Conservation (phyloP, 345 rosid genomes). For the Camelina hispida region DNA sequence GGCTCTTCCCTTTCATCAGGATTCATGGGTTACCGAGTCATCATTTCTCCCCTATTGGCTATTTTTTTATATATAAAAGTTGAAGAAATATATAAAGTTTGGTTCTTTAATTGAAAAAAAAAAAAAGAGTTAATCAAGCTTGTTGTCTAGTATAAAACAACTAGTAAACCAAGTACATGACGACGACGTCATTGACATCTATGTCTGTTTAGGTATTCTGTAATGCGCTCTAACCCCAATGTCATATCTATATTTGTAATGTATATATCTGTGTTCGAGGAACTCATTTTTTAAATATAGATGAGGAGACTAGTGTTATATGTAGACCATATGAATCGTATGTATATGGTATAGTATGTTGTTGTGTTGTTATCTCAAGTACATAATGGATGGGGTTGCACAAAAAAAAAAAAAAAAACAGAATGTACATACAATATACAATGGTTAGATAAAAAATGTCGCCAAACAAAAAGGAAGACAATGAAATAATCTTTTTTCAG, state of each 20-base stretch:
- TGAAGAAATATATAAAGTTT: not conserved
- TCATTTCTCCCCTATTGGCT: conserved; percentile 39
- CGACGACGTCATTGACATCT: conserved; percentile 46
- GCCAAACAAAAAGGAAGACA: not conserved
- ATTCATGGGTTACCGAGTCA: conserved; percentile 42
- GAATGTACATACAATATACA: not conserved
- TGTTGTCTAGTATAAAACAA: conserved; percentile 34
- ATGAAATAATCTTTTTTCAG: not conserved
- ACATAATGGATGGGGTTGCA: not conserved
- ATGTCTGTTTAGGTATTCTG: conserved; percentile 39
- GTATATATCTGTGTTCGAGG: conserved; percentile 17
- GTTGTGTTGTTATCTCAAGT: not conserved
- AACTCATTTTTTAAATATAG: conserved; percentile 20
- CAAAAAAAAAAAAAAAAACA: no score
- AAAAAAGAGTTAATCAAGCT: conserved; percentile 6
- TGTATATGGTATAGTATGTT: not conserved
- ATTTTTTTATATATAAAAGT: not conserved
- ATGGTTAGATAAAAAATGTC: no score
- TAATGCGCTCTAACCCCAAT: conserved; percentile 42
- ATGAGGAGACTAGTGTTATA: not conserved
- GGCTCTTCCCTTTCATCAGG: conserved; percentile 32
- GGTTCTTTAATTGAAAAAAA: conserved; percentile 26
- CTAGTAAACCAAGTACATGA: conserved; percentile 40
- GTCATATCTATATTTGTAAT: conserved; percentile 21
- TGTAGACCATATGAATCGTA: conserved; percentile 13